Base-by-base conservation (phyloP, 2,329 filamentous ascomycete species). In the Phoma sp. region DNA sequence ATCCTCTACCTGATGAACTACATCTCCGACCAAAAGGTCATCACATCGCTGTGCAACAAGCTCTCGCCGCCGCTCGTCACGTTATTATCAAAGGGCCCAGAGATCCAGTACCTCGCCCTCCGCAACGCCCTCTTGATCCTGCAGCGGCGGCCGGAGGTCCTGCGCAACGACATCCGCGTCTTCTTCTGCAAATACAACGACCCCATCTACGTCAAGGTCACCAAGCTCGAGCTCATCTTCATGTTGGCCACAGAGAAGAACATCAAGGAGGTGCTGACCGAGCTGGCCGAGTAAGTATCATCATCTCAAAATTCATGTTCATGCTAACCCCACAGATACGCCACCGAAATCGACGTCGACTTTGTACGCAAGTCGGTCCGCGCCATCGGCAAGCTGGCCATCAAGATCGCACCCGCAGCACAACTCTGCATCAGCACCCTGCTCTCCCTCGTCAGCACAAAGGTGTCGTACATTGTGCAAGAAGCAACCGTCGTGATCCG, bases 141-240 rank as follows among this genome's bases (percentile, higher is more conserved):
- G 47, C 95, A 99, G 75, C 85, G 94, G 67, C 85, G 94, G 51
- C 95, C 95, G 0, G 95, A 98, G 70, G 94, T 99, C 8, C 78
- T 99, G 49, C 87, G 92, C 61, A 98, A 97, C 76, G 95, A 99
- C 75, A 98, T 99, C 60, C 87, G 95, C 41, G 95, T 99, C 29
- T 99, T 99, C 79, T 99, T 99, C 78, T 99, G 95, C 86, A 99
- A 99, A 82, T 99, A 99, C 78, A 99, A 99, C 75, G 95, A 99
- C 72, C 95, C 95, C 0, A 99, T 99, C 62, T 99, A 98, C 74
- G 95, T 99, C 78, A 99, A 99, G 77, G 95, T 99, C 46, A 99
- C 95, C 15, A 99, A 99, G 78, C 84, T 99, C 44, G 95, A 99
- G 77, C 85, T 99, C 66, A 98, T 99, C 64, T 99, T 99, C 77